A percentile compares a stretch with the other conserved stretches of the same genome.
Evolutionary conservation across 78 protist genomes (phyloP).

Genomic region (Creolimax fragrantissima): DNA sequence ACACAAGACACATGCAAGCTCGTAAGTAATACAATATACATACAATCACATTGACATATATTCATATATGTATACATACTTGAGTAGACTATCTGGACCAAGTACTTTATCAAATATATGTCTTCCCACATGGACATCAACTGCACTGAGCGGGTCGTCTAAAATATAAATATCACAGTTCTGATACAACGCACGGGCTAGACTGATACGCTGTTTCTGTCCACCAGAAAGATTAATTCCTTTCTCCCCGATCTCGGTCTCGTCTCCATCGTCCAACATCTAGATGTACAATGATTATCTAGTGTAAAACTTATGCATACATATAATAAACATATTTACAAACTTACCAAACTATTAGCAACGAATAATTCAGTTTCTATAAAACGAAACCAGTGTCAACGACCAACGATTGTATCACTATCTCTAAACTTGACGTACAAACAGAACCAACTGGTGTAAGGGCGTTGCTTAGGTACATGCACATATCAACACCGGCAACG

Average conservation of each 20-base stretch:
- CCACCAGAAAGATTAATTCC: conserved; percentile 95
- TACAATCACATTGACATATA: not conserved
- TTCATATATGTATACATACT: not conserved
- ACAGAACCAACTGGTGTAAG: too few species aligned
- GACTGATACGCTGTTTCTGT: conserved; percentile 88
- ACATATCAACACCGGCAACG: too few species aligned
- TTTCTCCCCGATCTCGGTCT: conserved; percentile 88
- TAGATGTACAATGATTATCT: too few species aligned
- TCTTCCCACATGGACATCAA: conserved; percentile 76
- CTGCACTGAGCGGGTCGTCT: conserved; percentile 83
- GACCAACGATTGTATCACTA: too few species aligned
- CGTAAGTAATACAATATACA: not conserved
- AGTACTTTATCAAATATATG: conserved; percentile 48
- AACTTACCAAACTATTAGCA: too few species aligned
- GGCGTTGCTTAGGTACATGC: too few species aligned
- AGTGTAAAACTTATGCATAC: too few species aligned
- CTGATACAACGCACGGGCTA: conserved; percentile 75
- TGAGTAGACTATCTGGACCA: conserved; percentile 35
- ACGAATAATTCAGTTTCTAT: too few species aligned
- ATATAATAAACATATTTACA: too few species aligned
- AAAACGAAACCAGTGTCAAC: too few species aligned
- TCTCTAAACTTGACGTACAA: too few species aligned
- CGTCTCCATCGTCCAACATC: conserved; percentile 32
- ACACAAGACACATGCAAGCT: not conserved
- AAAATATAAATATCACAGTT: conserved; percentile 66